Evolutionary conservation across 306 rosid genomes (phyloP), one percentile per base, ranked within the genome.

Genomic region (Dicorynia guianensis): DNA sequence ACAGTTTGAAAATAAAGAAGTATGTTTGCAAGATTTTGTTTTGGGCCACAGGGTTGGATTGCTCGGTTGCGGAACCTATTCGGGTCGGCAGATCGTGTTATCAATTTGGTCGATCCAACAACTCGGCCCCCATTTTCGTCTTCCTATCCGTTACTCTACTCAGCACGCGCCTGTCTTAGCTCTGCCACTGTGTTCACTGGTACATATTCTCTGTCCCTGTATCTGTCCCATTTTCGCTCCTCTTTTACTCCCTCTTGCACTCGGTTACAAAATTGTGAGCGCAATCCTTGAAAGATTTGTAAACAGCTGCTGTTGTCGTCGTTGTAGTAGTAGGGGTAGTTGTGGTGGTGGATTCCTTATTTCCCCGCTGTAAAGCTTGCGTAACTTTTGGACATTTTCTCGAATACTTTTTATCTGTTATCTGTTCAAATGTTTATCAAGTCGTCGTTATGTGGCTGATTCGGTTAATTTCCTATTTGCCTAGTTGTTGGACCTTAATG

Each of bases 401-500:
- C 40, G 40, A 35, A 7, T 12, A 4, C 49, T 63, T 48, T 35
- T 36, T 35, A 0, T 11, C 38, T 46, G 48, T 20, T 69, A n/a
- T 3, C 19, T 67, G 46, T 54, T 73, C 57, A n/a, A 34, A 4
- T 50, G 11, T 15, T 17, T 15, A 18, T 6, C 58, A 40, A 50
- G 36, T 54, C 19, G 35, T 13, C 35, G 11, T 59, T 19, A 63
- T 69, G 72, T 33, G 25, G 60, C 38, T 33, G 65, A 79, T 79
- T 70, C 69, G 4, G 19, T 75, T 79, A 43, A 52, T 76, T 55
- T 77, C 66, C 48, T 50, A 36, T 74, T 69, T 49, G 33, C 9
- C 6, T 18, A 79, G 83, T 25, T 33, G 64, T 69, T 74, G 71
- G 75, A 38, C 71, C 62, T 67, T 52, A 64, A 90, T 90, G 93